phyloP scores from a whole-genome alignment of 2,329 filamentous ascomycete species.

The Diaporthe sp. region DNA sequence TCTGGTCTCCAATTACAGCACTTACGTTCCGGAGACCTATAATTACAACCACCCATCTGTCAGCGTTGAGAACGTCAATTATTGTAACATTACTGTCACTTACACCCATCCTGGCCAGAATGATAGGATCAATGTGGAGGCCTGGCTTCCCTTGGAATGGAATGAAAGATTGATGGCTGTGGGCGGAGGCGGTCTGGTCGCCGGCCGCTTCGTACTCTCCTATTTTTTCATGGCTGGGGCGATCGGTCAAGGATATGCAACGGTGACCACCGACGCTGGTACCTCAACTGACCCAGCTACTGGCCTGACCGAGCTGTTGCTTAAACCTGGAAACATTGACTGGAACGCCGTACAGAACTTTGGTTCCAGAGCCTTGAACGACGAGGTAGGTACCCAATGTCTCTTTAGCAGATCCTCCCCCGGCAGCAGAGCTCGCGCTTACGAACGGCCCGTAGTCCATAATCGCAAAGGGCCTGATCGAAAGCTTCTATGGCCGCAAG shows the following conservation, averaged over 20 bases:
- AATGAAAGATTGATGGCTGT: slow-evolving; percentile 10
- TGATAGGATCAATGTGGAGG: not conserved
- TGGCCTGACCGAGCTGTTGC: slow-evolving; percentile 16
- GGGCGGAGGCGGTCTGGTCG: slow-evolving; percentile 3
- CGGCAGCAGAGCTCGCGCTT: not conserved
- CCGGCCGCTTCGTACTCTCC: slow-evolving; percentile 26
- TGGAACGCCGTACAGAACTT: slow-evolving; percentile 39
- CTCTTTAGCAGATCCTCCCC: not conserved
- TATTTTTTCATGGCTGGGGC: slow-evolving; percentile 36
- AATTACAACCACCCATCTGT: slow-evolving; percentile 29
- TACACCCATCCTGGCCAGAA: slow-evolving; percentile 6
- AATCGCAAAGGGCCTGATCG: slow-evolving; percentile 55
- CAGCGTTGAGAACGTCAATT: slow-evolving; percentile 28
- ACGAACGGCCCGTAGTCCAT: not conserved
- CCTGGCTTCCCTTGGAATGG: slow-evolving; percentile 10
- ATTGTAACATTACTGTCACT: slow-evolving; percentile 20
- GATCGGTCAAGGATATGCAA: slow-evolving; percentile 40
- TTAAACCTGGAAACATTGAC: slow-evolving; percentile 37
- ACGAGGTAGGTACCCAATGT: slow-evolving; percentile 25
- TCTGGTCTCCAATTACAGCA: slow-evolving; percentile 36
- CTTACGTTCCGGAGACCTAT: slow-evolving; percentile 9
- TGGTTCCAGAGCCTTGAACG: slow-evolving; percentile 39
- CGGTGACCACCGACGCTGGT: slow-evolving; percentile 42
- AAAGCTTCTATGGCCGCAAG: slow-evolving; percentile 52
- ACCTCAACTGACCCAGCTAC: slow-evolving; percentile 13